These are phyloP conservation scores for Mikania micrantha DNA, from an alignment of 129 eudicot genomes.

Conservation along the genomic window DNA sequence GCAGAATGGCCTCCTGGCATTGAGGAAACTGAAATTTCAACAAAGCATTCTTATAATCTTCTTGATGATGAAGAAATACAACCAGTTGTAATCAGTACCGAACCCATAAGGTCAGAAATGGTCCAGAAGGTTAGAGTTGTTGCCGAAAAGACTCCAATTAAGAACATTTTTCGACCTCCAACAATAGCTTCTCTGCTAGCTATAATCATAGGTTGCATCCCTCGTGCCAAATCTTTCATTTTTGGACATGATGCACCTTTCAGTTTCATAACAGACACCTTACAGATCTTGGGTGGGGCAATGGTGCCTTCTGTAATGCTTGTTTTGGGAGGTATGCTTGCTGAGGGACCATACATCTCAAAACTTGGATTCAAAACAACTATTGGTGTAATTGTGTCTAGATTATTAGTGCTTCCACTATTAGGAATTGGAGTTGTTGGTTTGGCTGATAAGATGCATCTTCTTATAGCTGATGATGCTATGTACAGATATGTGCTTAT, in stretches of 20 bases:
- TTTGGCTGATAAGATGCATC: constrained; percentile 37
- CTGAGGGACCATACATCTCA: constrained; percentile 46
- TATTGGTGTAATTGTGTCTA: constrained; percentile 40
- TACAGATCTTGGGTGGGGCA: constrained; percentile 43
- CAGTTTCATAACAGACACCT: constrained; percentile 36
- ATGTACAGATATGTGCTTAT: constrained; percentile 41
- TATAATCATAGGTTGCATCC: constrained; percentile 35
- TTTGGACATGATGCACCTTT: constrained; percentile 50
- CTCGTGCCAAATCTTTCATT: constrained; percentile 28
- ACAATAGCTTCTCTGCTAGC: constrained; percentile 43
- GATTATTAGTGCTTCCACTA: constrained; percentile 38
- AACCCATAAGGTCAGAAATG: constrained; percentile 22
- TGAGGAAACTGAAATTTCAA: constrained; percentile 34
- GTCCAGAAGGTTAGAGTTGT: constrained; percentile 36
- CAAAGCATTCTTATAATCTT: neutral
- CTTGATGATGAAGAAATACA: constrained; percentile 22
- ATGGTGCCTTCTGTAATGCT: constrained; percentile 53
- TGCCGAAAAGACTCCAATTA: constrained; percentile 40
- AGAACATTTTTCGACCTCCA: constrained; percentile 46
- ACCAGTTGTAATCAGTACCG: constrained; percentile 1
- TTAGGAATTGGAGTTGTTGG: constrained; percentile 38
- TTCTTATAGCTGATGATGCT: constrained; percentile 30
- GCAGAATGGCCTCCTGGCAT: constrained; percentile 48
- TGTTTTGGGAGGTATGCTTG: constrained; percentile 49
- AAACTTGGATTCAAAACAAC: constrained; percentile 38